phyloP scores from a whole-genome alignment of 345 rosid species.

The Moringa oleifera region DNA sequence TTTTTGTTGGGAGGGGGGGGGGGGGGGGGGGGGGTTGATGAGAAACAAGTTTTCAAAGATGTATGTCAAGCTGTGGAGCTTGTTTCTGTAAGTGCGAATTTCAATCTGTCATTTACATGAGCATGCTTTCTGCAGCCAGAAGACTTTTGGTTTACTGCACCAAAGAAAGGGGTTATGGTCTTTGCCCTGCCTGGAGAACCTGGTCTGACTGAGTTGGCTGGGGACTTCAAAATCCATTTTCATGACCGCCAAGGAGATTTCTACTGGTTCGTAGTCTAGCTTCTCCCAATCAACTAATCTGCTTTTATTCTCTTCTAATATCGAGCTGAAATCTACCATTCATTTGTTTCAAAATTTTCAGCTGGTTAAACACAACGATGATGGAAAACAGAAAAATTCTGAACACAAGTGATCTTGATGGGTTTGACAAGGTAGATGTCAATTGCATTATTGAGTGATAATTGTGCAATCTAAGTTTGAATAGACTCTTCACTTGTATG shows the following conservation, averaged over 20 bases:
- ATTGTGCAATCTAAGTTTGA: neutral
- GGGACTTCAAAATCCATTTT: slow-evolving; percentile 83
- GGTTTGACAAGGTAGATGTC: slow-evolving; percentile 65
- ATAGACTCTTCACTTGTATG: no score
- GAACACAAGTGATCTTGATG: slow-evolving; percentile 58
- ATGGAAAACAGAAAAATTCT: slow-evolving; percentile 70
- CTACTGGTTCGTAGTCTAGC: slow-evolving; percentile 56
- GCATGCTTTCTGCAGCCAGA: slow-evolving; percentile 48
- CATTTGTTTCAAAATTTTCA: slow-evolving; percentile 21
- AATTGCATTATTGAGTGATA: neutral
- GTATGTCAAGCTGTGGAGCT: slow-evolving; percentile 1
- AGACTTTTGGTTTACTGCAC: slow-evolving; percentile 86
- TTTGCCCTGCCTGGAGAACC: slow-evolving; percentile 91
- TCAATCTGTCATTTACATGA: slow-evolving; percentile 7
- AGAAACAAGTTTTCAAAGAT: no score
- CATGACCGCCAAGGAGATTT: slow-evolving; percentile 94
- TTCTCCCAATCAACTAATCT: neutral
- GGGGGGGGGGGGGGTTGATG: no score
- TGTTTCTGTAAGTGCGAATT: slow-evolving; percentile 9
- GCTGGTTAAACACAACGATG: slow-evolving; percentile 87
- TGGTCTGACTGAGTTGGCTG: slow-evolving; percentile 67
- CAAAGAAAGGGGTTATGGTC: slow-evolving; percentile 86
- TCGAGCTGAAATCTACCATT: slow-evolving; percentile 4
- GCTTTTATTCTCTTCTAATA: slow-evolving; percentile 7
- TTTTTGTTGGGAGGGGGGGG: no score